These are phyloP conservation scores for Pachyrhizus erosus DNA, from an alignment of 306 rosid species.

Conservation along the genomic window DNA sequence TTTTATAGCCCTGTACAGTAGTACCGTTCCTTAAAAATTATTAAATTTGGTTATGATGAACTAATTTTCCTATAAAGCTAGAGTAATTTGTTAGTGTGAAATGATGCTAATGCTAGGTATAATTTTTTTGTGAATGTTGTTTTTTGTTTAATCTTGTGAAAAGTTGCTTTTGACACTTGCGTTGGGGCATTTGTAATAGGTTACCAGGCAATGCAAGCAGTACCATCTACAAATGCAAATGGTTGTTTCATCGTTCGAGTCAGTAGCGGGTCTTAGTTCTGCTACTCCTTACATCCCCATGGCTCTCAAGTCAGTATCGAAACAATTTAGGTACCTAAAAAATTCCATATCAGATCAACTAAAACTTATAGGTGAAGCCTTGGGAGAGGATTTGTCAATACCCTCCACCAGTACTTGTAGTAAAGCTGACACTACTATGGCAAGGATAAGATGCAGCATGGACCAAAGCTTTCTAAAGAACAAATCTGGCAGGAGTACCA, in stretches of 20 bases:
- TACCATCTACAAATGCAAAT: slow-evolving; percentile 94
- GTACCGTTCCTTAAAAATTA: not conserved
- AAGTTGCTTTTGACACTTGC: slow-evolving; percentile 17
- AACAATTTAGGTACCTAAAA: slow-evolving; percentile 70
- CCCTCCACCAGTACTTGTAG: slow-evolving; percentile 45
- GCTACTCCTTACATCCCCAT: slow-evolving; percentile 76
- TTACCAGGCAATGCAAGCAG: slow-evolving; percentile 76
- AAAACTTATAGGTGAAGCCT: slow-evolving; percentile 47
- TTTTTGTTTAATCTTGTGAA: not conserved
- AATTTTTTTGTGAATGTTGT: not conserved
- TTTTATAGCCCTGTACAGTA: not conserved
- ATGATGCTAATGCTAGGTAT: not conserved
- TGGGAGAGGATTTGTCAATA: slow-evolving; percentile 67
- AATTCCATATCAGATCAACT: slow-evolving; percentile 74
- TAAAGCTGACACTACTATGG: slow-evolving; percentile 48
- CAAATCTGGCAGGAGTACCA: slow-evolving; percentile 48
- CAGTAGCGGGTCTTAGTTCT: slow-evolving; percentile 84
- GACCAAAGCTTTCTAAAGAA: slow-evolving; percentile 70
- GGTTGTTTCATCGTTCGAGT: slow-evolving; percentile 87
- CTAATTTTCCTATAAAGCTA: not conserved
- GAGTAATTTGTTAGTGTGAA: not conserved
- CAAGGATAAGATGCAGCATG: slow-evolving; percentile 52
- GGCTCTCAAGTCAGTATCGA: slow-evolving; percentile 71
- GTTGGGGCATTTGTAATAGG: slow-evolving; percentile 51
- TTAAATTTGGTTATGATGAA: not conserved